These are phyloP conservation scores for Styphnolobium japonicum DNA, from an alignment of 306 rosid species.

Conservation along the genomic window DNA sequence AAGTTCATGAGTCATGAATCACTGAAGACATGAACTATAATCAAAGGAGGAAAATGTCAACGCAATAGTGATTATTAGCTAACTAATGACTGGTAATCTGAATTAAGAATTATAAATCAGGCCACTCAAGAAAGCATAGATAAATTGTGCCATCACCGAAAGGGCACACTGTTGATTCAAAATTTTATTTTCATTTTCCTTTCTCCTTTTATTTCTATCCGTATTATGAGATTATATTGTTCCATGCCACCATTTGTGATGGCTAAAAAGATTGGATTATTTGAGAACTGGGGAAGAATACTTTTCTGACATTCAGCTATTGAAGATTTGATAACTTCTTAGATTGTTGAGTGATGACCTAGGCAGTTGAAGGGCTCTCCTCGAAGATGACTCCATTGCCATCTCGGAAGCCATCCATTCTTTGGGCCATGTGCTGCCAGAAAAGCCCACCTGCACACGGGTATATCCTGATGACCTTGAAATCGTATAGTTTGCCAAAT, in stretches of 20 bases:
- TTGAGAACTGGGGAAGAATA: background rate
- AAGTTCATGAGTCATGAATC: background rate
- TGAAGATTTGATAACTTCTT: background rate
- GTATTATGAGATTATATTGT: background rate
- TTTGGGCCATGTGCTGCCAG: constrained; percentile 36
- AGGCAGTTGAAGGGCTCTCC: constrained; percentile 30
- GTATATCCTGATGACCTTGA: no score
- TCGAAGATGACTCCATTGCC: constrained; percentile 27
- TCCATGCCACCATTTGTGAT: background rate
- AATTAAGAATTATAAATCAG: background rate
- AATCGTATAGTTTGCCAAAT: constrained; percentile 12
- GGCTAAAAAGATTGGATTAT: background rate
- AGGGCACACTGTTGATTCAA: background rate
- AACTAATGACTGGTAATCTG: background rate
- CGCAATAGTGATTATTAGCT: background rate
- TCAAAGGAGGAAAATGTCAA: background rate
- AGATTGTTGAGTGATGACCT: constrained; percentile 28
- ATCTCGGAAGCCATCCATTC: constrained; percentile 11
- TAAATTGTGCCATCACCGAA: background rate
- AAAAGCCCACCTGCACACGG: constrained; percentile 35
- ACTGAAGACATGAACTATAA: background rate
- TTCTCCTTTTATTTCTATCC: background rate
- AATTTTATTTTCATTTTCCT: background rate
- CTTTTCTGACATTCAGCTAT: background rate
- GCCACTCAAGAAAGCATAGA: background rate